A percentile compares a stretch with the other conserved stretches of the same genome.
Evolutionary conservation across 306 rosid species (phyloP).

Genomic region (Calophaca sinica): DNA sequence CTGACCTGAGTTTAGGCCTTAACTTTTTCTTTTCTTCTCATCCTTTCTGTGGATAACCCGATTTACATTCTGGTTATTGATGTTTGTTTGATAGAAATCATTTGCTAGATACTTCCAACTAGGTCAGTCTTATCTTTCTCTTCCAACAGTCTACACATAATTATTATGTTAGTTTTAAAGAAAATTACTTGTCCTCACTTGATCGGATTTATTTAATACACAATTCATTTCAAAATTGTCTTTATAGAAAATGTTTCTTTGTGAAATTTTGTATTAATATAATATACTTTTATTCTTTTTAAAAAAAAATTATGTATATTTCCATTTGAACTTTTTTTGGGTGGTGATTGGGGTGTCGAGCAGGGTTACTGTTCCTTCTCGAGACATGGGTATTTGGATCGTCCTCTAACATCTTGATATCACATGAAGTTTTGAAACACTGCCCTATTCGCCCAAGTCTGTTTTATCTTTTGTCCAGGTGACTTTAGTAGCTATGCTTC

Average conservation of each 20-base stretch:
- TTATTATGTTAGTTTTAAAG: not conserved
- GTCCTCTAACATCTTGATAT: not conserved
- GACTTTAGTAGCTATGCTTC: not conserved
- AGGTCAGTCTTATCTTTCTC: conserved; percentile 13
- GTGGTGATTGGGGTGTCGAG: not conserved
- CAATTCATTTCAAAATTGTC: not conserved
- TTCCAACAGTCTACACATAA: not conserved
- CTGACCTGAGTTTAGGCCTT: not conserved
- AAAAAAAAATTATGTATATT: not conserved
- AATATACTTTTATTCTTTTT: not conserved
- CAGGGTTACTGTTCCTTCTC: not conserved
- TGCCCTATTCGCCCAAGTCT: not conserved
- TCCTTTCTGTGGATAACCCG: conserved; percentile 22
- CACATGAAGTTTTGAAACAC: not conserved
- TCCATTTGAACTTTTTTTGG: not conserved
- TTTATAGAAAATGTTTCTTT: not conserved
- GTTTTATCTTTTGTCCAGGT: not conserved
- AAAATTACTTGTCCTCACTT: not conserved
- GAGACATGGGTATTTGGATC: not conserved
- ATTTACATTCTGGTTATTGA: conserved; percentile 14
- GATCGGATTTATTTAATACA: not conserved
- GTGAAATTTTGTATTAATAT: not conserved
- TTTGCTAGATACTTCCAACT: conserved; percentile 14
- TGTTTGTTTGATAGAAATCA: not conserved
- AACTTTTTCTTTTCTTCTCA: not conserved